These are phyloP conservation scores for Diplodia intermedia DNA, from an alignment of 2,329 filamentous ascomycete species.

Conservation along the genomic window DNA sequence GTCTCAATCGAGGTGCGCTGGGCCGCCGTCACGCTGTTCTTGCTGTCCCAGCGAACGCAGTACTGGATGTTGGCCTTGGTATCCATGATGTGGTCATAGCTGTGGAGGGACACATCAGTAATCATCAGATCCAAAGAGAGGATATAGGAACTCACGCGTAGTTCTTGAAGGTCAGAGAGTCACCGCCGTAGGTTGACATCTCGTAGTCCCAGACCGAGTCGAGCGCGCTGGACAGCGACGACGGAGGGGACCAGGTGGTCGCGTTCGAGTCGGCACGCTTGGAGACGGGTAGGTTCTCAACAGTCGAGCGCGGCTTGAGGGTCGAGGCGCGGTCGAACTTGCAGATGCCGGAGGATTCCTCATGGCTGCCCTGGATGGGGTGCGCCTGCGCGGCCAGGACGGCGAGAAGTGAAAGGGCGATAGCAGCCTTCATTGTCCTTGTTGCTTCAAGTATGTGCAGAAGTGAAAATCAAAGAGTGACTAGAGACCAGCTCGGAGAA, in stretches of 20 bases:
- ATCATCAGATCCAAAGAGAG: background rate
- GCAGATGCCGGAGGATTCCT: constrained; percentile 25
- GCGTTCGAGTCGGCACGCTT: constrained; percentile 6
- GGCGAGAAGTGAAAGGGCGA: constrained; percentile 8
- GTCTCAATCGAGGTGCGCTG: constrained; percentile 51
- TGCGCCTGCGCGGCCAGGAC: constrained; percentile 34
- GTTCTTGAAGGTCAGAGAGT: constrained; percentile 42
- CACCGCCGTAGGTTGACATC: constrained; percentile 37
- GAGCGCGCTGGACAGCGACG: constrained; percentile 38
- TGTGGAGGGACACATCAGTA: background rate
- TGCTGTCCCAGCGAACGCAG: constrained; percentile 57
- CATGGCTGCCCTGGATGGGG: constrained; percentile 37
- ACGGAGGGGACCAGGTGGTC: constrained; percentile 39
- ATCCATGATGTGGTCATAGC: constrained; percentile 43
- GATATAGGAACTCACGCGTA: constrained; percentile 33
- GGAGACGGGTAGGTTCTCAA: constrained; percentile 34
- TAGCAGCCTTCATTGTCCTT: constrained; percentile 9
- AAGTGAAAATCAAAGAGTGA: background rate
- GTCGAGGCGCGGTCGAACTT: constrained; percentile 4
- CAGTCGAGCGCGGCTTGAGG: background rate
- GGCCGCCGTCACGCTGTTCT: constrained; percentile 46
- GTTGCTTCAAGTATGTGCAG: background rate
- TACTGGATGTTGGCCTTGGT: constrained; percentile 49
- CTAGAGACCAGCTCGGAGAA: constrained; percentile 16
- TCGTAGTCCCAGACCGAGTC: constrained; percentile 40